These are phyloP conservation scores for Spongospora subterranea DNA, from an alignment of 208 protist species.

Conservation along the genomic window DNA sequence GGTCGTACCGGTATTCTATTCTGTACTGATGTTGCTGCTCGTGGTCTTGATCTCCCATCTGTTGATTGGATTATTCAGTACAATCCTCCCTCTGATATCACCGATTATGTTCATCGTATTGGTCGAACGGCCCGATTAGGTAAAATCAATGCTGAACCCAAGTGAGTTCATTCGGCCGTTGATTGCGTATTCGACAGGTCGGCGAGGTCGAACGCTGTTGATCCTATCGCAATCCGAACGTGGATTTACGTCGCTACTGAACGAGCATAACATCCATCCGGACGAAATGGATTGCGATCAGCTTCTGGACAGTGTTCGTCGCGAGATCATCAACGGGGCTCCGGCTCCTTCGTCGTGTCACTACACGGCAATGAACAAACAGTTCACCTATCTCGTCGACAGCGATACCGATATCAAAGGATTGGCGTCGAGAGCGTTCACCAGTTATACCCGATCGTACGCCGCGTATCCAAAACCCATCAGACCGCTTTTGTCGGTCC, in stretches of 20 bases:
- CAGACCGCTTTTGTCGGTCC: not conserved
- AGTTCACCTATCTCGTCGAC: not conserved
- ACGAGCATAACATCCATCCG: constrained; percentile 1
- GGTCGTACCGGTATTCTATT: constrained; percentile 87
- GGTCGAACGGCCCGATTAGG: constrained; percentile 92
- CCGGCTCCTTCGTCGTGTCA: not conserved
- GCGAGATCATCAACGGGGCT: not conserved
- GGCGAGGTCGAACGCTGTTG: not conserved
- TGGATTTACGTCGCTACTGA: not conserved
- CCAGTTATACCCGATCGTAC: constrained; percentile 17
- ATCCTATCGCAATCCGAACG: constrained; percentile 10
- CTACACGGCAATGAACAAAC: not conserved
- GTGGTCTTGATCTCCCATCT: constrained; percentile 85
- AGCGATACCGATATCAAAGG: not conserved
- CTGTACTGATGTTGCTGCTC: constrained; percentile 87
- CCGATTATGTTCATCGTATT: constrained; percentile 93
- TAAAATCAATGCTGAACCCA: not conserved
- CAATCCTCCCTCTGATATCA: constrained; percentile 91
- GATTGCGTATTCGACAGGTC: not conserved
- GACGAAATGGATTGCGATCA: not conserved
- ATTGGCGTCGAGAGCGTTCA: constrained; percentile 17
- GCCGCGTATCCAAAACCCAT: constrained; percentile 1
- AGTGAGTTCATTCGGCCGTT: not conserved
- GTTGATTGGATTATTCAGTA: constrained; percentile 97
- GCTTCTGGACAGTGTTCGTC: not conserved